Percentiles rank a stretch among this genome's conserved stretches.
Conservation (phyloP, 2,329 filamentous ascomycete genomes). For the Aspergillus costaricaensis region DNA sequence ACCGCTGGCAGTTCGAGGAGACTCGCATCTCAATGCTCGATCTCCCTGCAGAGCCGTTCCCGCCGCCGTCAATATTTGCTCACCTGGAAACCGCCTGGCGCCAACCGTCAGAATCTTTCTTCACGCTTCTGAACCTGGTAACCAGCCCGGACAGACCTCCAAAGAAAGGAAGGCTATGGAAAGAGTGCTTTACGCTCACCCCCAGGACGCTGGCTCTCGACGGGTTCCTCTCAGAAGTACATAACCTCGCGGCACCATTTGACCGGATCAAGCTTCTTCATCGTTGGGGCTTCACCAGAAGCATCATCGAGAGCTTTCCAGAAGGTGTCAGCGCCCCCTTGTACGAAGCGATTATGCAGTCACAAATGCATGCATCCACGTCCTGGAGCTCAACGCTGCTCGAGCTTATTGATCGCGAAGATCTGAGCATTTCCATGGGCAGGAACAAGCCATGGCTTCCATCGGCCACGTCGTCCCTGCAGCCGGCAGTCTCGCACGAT, state of each 20-base stretch:
- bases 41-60: constrained; percentile 53
- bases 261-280: constrained; percentile 75
- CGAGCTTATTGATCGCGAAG: constrained; percentile 75
- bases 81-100: constrained; percentile 52
- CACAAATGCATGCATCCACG: constrained; percentile 77
- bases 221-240: constrained; percentile 64
- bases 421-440: constrained; percentile 69
- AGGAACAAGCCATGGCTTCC: constrained; percentile 45
- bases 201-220: constrained; percentile 71
- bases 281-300: constrained; percentile 62
- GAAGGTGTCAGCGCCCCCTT: constrained; percentile 79
- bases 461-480: constrained; percentile 30
- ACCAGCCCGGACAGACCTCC: constrained; percentile 33
- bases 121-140: constrained; percentile 54
- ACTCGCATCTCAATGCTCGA: constrained; percentile 47
- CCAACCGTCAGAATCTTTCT: constrained; percentile 43
- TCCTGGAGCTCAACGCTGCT: constrained; percentile 73
- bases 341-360: constrained; percentile 80
- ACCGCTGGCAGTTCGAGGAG: constrained; percentile 59
- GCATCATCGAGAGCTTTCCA: constrained; percentile 78
- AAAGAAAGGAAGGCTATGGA: constrained; percentile 35
- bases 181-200: constrained; percentile 48
- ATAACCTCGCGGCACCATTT: constrained; percentile 51
- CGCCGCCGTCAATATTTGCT: constrained; percentile 61
- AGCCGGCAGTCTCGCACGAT: constrained; percentile 60